These are phyloP conservation scores for Punctularia strigosozonata DNA, from an alignment of 768 basidiomycete species.

Conservation along the genomic window DNA sequence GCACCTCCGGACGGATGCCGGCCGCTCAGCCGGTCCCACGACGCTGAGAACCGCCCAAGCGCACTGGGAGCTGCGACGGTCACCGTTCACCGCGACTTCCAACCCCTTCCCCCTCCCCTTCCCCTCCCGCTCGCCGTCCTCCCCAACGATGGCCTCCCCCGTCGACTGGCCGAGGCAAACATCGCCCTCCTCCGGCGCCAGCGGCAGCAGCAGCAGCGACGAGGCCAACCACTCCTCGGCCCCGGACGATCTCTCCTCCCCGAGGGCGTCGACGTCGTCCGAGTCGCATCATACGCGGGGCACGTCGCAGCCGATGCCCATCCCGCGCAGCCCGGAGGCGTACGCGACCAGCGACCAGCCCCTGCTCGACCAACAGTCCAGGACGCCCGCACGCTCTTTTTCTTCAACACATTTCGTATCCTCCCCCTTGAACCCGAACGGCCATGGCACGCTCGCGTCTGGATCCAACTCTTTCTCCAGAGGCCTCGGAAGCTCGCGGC, in stretches of 20 bases:
- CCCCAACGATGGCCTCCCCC: too few species aligned
- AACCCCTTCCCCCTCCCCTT: too few species aligned
- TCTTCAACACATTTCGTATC: conserved; percentile 28
- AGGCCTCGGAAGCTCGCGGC: too few species aligned
- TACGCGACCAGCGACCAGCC: not conserved
- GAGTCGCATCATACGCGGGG: not conserved
- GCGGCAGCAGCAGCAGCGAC: not conserved
- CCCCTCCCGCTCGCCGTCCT: too few species aligned
- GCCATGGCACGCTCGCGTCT: conserved; percentile 22
- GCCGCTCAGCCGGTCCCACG: too few species aligned
- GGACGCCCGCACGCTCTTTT: conserved; percentile 16
- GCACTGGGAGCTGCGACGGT: too few species aligned
- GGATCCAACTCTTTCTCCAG: too few species aligned
- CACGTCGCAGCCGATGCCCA: not conserved
- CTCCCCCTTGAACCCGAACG: conserved; percentile 41
- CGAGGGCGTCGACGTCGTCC: not conserved
- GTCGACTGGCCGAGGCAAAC: too few species aligned
- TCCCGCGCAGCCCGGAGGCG: not conserved
- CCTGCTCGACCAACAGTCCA: not conserved
- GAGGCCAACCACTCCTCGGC: not conserved
- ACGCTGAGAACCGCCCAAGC: too few species aligned
- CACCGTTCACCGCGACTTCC: too few species aligned
- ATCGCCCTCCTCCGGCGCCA: not conserved
- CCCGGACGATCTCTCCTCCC: too few species aligned
- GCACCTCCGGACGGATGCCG: too few species aligned